These are phyloP conservation scores for Cucurbita maxima DNA, from an alignment of 306 rosid genomes.

Conservation along the genomic window DNA sequence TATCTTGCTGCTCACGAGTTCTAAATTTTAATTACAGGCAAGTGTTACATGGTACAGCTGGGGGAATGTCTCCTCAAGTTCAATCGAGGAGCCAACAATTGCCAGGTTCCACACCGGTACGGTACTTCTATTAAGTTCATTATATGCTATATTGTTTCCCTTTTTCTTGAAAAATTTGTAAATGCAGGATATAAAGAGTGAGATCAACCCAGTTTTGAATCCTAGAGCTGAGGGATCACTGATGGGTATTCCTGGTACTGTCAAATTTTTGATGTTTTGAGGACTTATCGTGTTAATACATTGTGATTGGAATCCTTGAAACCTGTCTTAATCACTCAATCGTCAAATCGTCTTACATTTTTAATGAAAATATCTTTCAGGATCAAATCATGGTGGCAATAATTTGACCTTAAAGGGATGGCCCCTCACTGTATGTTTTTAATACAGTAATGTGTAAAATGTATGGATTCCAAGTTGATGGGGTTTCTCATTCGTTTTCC, in stretches of 20 bases:
- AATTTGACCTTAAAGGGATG: conserved; percentile 95
- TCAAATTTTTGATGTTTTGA: neutral
- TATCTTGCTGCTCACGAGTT: neutral
- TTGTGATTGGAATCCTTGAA: neutral
- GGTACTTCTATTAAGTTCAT: conserved; percentile 9
- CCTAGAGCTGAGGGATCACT: conserved; percentile 93
- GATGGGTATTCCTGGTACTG: conserved; percentile 77
- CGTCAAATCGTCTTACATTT: neutral
- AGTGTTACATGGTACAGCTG: conserved; percentile 74
- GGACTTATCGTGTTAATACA: neutral
- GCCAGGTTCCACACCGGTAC: conserved; percentile 77
- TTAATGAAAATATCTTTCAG: conserved; percentile 28
- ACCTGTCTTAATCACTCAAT: neutral
- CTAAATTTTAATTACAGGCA: conserved; percentile 50
- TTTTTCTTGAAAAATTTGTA: conserved; percentile 10
- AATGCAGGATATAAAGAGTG: conserved; percentile 82
- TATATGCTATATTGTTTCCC: conserved; percentile 4
- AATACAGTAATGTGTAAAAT: neutral
- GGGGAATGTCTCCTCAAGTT: conserved; percentile 88
- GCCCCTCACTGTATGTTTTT: conserved; percentile 79
- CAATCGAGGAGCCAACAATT: conserved; percentile 83
- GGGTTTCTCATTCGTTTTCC: neutral
- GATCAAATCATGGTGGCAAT: conserved; percentile 88
- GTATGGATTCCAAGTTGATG: neutral
- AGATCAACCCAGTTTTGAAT: conserved; percentile 72